Evolutionary conservation across 2,329 filamentous ascomycete species (phyloP).

Genomic region (Chaetothyriales sp.): DNA sequence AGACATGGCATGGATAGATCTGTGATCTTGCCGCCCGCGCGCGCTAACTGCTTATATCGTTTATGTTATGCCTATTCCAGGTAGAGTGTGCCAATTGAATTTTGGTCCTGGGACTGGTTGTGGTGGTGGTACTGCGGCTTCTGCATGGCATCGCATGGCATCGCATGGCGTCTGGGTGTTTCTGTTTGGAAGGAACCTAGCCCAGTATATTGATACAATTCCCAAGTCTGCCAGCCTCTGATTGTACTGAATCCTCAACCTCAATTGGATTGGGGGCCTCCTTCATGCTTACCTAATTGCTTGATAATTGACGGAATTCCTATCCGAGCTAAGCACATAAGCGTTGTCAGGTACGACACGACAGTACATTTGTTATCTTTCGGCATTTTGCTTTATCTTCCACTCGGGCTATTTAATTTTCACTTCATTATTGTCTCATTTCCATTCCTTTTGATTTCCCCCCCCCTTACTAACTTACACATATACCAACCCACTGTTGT

Average conservation of each 20-base stretch:
- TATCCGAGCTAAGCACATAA: no score
- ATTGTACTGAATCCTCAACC: background rate
- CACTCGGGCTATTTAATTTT: no score
- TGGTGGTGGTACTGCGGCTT: background rate
- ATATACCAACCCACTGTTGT: no score
- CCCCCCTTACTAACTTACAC: no score
- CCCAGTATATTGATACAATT: background rate
- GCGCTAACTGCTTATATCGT: background rate
- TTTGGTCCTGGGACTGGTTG: background rate
- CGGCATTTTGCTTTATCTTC: no score
- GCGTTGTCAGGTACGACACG: no score
- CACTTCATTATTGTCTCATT: no score
- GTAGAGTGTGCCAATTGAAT: background rate
- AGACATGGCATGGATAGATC: background rate
- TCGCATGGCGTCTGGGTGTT: background rate
- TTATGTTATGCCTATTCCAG: background rate
- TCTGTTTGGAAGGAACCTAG: background rate
- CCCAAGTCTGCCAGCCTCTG: background rate
- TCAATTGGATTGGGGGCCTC: no score
- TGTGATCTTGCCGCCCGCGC: background rate
- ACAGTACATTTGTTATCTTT: no score
- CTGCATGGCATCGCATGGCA: background rate
- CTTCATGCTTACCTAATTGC: no score
- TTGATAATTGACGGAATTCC: no score
- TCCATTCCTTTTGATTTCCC: no score